Percentiles rank a stretch among this genome's conserved stretches.
Evolutionary conservation across 2,329 filamentous ascomycete genomes (phyloP).

Genomic region (Colletotrichum navitas): DNA sequence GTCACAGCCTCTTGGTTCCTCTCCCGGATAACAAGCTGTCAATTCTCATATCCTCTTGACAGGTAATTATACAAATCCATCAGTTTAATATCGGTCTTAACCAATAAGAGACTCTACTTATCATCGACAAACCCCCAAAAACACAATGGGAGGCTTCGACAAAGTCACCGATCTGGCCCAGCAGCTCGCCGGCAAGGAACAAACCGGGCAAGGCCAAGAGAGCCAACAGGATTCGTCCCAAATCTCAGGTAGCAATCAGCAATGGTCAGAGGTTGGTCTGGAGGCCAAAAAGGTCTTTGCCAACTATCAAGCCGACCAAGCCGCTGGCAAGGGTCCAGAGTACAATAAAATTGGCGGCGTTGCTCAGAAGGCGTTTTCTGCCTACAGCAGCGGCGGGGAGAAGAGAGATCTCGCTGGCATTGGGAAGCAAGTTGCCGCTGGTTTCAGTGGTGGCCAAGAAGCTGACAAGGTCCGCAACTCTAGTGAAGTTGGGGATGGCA

Average conservation of each 20-base stretch:
- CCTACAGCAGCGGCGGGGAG: constrained; percentile 44
- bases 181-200: constrained; percentile 43
- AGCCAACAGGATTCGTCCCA: constrained; percentile 18
- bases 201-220: constrained; percentile 23
- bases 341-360: constrained; percentile 42
- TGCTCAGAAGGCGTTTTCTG: constrained; percentile 48
- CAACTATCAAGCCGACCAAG: constrained; percentile 34
- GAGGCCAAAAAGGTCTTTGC: constrained; percentile 38
- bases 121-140: too few relatives aligned
- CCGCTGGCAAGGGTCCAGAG: constrained; percentile 35
- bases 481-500: not conserved
- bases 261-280: constrained; percentile 38
- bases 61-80: not conserved
- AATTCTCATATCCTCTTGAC: too few relatives aligned
- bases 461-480: not conserved
- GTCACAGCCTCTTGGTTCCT: not conserved
- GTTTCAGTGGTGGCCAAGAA: not conserved
- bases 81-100: not conserved
- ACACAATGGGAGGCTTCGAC: constrained; percentile 46
- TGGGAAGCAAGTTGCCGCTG: constrained; percentile 24
- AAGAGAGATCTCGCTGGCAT: constrained; percentile 40
- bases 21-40: not conserved
- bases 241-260: not conserved
- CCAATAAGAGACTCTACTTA: too few relatives aligned
- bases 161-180: constrained; percentile 44